Base-by-base conservation (phyloP, 306 rosid genomes). In the Citrullus mucosospermus region DNA sequence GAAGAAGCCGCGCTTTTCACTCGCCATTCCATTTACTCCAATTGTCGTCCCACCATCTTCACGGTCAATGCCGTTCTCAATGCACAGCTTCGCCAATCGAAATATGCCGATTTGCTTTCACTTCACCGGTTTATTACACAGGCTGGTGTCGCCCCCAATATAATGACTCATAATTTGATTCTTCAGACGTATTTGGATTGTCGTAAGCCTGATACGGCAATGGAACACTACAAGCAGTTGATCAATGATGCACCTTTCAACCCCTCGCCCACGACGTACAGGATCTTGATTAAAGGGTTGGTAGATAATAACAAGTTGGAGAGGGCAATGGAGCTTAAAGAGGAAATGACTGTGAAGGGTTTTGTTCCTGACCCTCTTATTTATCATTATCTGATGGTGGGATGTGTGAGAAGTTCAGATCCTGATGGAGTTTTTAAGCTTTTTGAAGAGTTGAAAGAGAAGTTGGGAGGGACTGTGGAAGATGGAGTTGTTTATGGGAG, bases 131-230 rank as follows among this genome's bases (percentile, higher is more conserved):
- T 95, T 80, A 91, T 95, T 9, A 92, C 93, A 2, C 99, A 92
- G 41, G 97, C 99, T 10, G 99, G 99, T 25, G 93, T 95, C 7
- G 93, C 91, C 2, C 96, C 97, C 57, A 95, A 92, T 77, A 81
- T 92, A 55, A 81, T 95, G 41, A 95, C 99, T 2, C 89, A 95
- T 80, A 95, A 95, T 81, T 87, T 92, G 82, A 80, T 95, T 20
- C 92, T 95, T 79, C 99, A 91, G 81, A 95, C 97, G 3, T 95
- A 95, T 77, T 86, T 95, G 67, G 97, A 95, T 84, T 92, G 97
- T 72, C 88, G 96, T 6, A 92, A 90, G 72, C 91, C 99, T 14
- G 99, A 95, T 46, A 91, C 96, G 0, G 99, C 99, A 1, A 83
- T 95, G 84, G 99, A 95, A 69, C 89, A 95, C 48, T 95, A 89